Conservation (phyloP, 768 basidiomycete species). For the Pulveroboletus sp. region DNA sequence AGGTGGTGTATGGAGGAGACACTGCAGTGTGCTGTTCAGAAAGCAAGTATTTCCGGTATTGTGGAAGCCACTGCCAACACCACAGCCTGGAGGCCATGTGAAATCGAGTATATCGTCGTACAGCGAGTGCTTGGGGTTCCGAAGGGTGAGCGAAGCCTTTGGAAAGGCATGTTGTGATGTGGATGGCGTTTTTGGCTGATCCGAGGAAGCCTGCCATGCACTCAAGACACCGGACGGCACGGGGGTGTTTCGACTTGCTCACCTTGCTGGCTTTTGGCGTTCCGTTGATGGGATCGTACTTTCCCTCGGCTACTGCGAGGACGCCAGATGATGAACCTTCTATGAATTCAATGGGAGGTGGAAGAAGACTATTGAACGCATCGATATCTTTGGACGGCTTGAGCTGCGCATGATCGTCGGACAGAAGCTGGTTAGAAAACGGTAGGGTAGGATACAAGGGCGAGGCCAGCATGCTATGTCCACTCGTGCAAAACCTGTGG, state of each 20-base stretch:
- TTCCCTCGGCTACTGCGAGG: constrained; percentile 65
- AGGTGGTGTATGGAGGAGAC: constrained; percentile 88
- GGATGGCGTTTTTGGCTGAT: constrained; percentile 22
- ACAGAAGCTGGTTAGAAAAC: constrained; percentile 45
- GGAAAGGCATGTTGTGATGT: constrained; percentile 25
- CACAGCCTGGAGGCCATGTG: constrained; percentile 52
- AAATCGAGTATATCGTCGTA: constrained; percentile 53
- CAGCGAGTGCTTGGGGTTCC: constrained; percentile 36
- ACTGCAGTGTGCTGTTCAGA: constrained; percentile 91
- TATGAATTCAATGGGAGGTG: constrained; percentile 77
- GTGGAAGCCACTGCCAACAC: constrained; percentile 59
- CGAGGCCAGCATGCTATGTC: constrained; percentile 58
- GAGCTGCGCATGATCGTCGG: constrained; percentile 53
- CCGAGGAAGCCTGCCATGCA: constrained; percentile 9
- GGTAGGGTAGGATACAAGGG: constrained; percentile 52
- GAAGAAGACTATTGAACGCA: constrained; percentile 71
- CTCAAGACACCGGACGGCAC: constrained; percentile 1
- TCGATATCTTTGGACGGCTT: constrained; percentile 68
- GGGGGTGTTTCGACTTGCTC: constrained; percentile 17
- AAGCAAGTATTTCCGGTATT: constrained; percentile 96
- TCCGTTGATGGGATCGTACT: constrained; percentile 78
- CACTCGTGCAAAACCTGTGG: constrained; percentile 3
- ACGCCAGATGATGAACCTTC: constrained; percentile 80
- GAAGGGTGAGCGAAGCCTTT: constrained; percentile 24
- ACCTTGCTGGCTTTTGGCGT: constrained; percentile 54